Evolutionary conservation across 768 basidiomycete species (phyloP), one percentile per base, ranked within the genome.

Genomic region (Rickenella mellea): DNA sequence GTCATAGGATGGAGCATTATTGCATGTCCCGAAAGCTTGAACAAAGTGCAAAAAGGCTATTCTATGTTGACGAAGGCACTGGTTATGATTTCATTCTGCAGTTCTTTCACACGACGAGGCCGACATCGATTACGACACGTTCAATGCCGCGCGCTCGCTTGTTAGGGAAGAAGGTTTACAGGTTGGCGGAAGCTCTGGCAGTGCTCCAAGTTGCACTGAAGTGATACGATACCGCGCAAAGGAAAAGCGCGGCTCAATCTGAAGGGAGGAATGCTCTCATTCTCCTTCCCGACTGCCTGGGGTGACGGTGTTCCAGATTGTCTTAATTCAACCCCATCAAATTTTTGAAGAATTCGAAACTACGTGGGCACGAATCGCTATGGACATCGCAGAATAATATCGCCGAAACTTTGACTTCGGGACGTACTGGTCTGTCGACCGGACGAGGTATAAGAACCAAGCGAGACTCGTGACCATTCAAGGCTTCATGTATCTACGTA

Each of bases 341-440:
- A n/a, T 24, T 14, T 27, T n/a, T 38, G 20, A 48, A 90, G 92
- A 1, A 80, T 96, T 42, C 75, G 91, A 51, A 94, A 94, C 58
- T 94, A 94, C 56, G 91, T 94, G 78, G 84, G 83, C 64, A 93
- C n/a, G n/a, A n/a, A n/a, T n/a, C n/a, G n/a, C n/a, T n/a, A n/a
- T n/a, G n/a, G n/a, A n/a, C n/a, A n/a, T n/a, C n/a, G n/a, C n/a
- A n/a, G n/a, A n/a, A n/a, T n/a, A n/a, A n/a, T n/a, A n/a, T n/a
- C n/a, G n/a, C n/a, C n/a, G n/a, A n/a, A n/a, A n/a, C n/a, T n/a
- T n/a, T n/a, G n/a, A n/a, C n/a, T n/a, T n/a, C n/a, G n/a, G n/a
- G n/a, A n/a, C n/a, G n/a, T n/a, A n/a, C n/a, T n/a, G n/a, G n/a
- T n/a, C n/a, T n/a, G n/a, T n/a, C n/a, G n/a, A n/a, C n/a, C n/a